Base-by-base conservation (phyloP, 345 rosid species). In the Aurinia saxatilis region DNA sequence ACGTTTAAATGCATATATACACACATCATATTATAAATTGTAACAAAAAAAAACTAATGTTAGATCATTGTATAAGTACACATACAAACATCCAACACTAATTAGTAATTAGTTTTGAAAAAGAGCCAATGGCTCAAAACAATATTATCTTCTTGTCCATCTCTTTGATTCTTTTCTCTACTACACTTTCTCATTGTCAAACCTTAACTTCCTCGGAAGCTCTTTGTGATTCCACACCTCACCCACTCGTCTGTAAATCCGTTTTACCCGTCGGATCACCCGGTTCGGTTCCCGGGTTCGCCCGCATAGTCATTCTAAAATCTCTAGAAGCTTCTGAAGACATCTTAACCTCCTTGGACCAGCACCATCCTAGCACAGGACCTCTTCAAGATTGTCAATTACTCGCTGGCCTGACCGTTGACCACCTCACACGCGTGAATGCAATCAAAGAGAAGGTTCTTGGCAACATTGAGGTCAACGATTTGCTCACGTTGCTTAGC, bases 381-480 rank as follows among this genome's bases (percentile, higher is more conserved):
- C 66, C 79, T 7, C 58, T 71, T 12, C 12, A 71, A 19, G 79
- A 75, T 71, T 71, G 79, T 41, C 58, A 57, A 15, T 10, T 21
- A 19, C 73, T 71, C 3, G 70, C 66, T 2, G 18, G 67, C 13
- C 46, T 66, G 13, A 66, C 63, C 42, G 38, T 57, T n/a, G 73
- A 71, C 49, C 55, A 44, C 7, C 59, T 75, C 35, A 56, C 59
- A 18, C 58, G 50, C 38, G 49, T 50, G 12, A 50, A 56, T 7
- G 18, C 18, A 10, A 35, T 60, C 10, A 48, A 48, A 9, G 58
- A 59, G 2, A 16, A 37, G 2, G 18, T 29, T 62, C 33, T 66
- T 1, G 59, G 63, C 12, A 33, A 18, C 13, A 30, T 15, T 21
- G 44, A 47, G 31, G 67, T 57, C 25, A 57, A 38, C 30, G 70